Base-by-base conservation (phyloP, 208 protist species). In the Wallacemonas sp. region DNA sequence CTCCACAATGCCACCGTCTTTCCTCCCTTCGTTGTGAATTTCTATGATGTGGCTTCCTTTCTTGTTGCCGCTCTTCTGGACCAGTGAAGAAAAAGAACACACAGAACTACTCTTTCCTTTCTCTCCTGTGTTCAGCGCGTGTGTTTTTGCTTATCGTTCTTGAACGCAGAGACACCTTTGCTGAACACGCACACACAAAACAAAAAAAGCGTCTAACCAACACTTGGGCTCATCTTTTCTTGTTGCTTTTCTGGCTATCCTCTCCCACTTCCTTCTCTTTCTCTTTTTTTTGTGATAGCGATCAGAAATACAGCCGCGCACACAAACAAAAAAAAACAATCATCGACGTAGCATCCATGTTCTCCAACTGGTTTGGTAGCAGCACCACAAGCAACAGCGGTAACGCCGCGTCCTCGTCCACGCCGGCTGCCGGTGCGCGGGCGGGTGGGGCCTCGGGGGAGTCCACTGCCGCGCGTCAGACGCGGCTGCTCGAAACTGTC, bases 401-500 rank as follows among this genome's bases (percentile, higher is more conserved):
- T 45, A 54, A 5, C 28, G 12, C 25, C 10, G 23, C 41, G 14
- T 52, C 57, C 2, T 61, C 45, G 28, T 18, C 49, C 29, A 38
- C 18, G 1, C 46, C 22, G 26, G 32, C 18, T 12, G 22, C 29
- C 18, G 32, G n/a, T 10, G 26, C 18, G 18, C 45, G 0, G n/a
- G n/a, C n/a, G n/a, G n/a, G n/a, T n/a, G n/a, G n/a, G n/a, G n/a
- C n/a, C 32, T 3, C 44, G 18, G 14, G 14, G 32, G 42, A 41
- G n/a, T 20, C 65, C 2, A 22, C 11, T 4, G 28, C 2, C 0
- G 29, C 65, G 46, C 50, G 33, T 3, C 46, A 36, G 29, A 14
- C 46, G 26, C 64, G 18, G 45, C 71, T 31, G 65, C 65, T 50
- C 52, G 52, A 74, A 8, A 63, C 76, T 1, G 74, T 63, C 23